Evolutionary conservation across 371 early-diverging fungal species (phyloP).

Genomic region (Circinella umbellata): DNA sequence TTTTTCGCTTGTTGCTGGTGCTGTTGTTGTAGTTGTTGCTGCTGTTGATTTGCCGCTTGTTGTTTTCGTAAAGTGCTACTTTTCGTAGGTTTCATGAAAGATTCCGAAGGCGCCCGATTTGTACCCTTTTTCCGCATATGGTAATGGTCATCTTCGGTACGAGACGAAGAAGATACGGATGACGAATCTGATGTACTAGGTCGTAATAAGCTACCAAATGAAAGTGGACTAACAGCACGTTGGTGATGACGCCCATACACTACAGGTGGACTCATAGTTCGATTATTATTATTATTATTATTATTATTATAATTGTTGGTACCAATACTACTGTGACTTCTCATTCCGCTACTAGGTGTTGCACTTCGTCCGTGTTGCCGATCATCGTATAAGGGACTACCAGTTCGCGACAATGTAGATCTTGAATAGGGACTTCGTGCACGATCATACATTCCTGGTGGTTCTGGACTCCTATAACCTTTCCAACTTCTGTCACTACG

Average conservation of each 20-base stretch:
- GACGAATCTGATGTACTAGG: slow-evolving; percentile 29
- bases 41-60: slow-evolving; percentile 16
- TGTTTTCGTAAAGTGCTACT: slow-evolving; percentile 32
- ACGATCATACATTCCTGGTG: slow-evolving; percentile 18
- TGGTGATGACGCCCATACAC: not conserved
- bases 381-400: slow-evolving; percentile 20
- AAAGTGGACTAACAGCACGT: slow-evolving; percentile 25
- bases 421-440: slow-evolving; percentile 25
- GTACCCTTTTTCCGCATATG: slow-evolving; percentile 10
- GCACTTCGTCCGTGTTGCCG: slow-evolving; percentile 27
- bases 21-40: slow-evolving; percentile 5
- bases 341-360: slow-evolving; percentile 26
- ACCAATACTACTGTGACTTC: slow-evolving; percentile 12
- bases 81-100: slow-evolving; percentile 41
- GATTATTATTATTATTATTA: not conserved
- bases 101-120: slow-evolving; percentile 18
- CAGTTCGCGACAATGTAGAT: slow-evolving; percentile 21
- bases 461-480: slow-evolving; percentile 32
- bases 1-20: slow-evolving; percentile 5
- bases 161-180: slow-evolving; percentile 14
- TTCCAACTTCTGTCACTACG: slow-evolving; percentile 34
- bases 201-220: slow-evolving; percentile 19
- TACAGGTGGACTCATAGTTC: not conserved
- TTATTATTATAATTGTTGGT: not conserved
- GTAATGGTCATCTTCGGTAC: not conserved